Percentiles rank a stretch among this genome's conserved stretches.
Evolutionary conservation across 2,329 filamentous ascomycete species (phyloP).

Genomic region (Cryphonectria naterciae): DNA sequence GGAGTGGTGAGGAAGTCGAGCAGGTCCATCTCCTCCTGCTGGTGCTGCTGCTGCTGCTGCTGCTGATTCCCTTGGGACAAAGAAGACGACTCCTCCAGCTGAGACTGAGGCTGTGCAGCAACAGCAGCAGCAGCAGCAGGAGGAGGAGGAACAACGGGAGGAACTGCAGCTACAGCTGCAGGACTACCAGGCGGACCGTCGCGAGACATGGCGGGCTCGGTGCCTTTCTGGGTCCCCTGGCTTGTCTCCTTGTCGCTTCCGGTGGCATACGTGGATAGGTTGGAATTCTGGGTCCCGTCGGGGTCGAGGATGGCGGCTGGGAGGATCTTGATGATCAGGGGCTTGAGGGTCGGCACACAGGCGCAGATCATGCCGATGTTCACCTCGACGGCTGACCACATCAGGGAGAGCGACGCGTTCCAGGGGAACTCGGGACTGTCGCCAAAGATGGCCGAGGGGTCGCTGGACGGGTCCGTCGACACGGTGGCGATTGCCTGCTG

Average conservation of each 20-base stretch:
- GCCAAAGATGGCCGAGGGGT: constrained; percentile 53
- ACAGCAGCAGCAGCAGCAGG: no score
- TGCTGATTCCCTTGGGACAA: constrained; percentile 21
- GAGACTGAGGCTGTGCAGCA: neutral
- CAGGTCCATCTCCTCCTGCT: constrained; percentile 36
- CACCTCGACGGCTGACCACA: constrained; percentile 94
- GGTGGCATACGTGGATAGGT: constrained; percentile 37
- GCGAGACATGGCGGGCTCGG: neutral
- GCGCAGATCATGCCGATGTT: constrained; percentile 89
- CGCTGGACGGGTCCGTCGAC: constrained; percentile 42
- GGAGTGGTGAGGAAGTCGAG: constrained; percentile 55
- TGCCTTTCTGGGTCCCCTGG: constrained; percentile 10
- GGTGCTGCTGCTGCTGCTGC: constrained; percentile 11
- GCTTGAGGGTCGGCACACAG: constrained; percentile 91
- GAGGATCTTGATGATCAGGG: constrained; percentile 71
- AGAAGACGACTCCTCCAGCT: constrained; percentile 1
- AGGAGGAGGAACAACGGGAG: neutral
- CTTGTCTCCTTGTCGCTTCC: constrained; percentile 27
- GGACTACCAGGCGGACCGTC: neutral
- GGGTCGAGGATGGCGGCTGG: constrained; percentile 60
- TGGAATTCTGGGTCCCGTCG: constrained; percentile 44
- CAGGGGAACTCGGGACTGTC: constrained; percentile 61
- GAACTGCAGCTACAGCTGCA: neutral
- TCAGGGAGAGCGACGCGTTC: constrained; percentile 83
- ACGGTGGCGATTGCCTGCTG: constrained; percentile 67